A percentile compares a stretch with the other conserved stretches of the same genome.
Conservation (phyloP, 2,329 filamentous ascomycete genomes). For the Pseudovirgaria hyperparasitica region DNA sequence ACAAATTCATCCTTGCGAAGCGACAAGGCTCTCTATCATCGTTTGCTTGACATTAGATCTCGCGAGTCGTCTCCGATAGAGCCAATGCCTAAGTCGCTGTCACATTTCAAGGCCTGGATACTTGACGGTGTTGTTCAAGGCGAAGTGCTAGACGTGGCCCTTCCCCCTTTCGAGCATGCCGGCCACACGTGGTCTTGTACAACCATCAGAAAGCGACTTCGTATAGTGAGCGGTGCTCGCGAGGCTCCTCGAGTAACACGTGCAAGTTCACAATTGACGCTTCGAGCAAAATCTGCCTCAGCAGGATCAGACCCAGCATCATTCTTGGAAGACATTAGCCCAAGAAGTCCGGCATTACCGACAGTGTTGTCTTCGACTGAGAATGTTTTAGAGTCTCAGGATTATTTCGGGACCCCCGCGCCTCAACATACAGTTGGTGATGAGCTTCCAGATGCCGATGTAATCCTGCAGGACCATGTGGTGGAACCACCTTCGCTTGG, state of each 20-base stretch:
- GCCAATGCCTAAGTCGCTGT: conserved; percentile 1
- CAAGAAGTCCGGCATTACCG: too few relatives aligned
- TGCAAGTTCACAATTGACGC: too few relatives aligned
- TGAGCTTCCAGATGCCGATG: conserved; percentile 3
- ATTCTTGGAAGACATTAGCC: too few relatives aligned
- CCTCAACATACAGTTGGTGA: conserved; percentile 4
- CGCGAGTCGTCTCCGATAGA: too few relatives aligned
- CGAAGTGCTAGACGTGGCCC: conserved; percentile 39
- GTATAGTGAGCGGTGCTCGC: conserved; percentile 59
- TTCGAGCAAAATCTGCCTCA: too few relatives aligned
- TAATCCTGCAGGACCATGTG: too few relatives aligned
- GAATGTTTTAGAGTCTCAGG: conserved; percentile 18
- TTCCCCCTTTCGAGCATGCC: conserved; percentile 42
- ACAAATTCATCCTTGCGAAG: conserved; percentile 54
- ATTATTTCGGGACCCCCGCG: conserved; percentile 29
- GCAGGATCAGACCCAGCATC: too few relatives aligned
- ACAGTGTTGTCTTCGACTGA: neutral
- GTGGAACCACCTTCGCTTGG: conserved; percentile 1
- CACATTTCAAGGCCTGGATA: conserved; percentile 58
- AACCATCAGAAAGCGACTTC: conserved; percentile 54
- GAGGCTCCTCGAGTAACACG: too few relatives aligned
- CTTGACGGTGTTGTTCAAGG: conserved; percentile 42
- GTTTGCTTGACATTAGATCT: too few relatives aligned
- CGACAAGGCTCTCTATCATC: too few relatives aligned
- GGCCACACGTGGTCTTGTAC: conserved; percentile 58